Evolutionary conservation across 73 alveolate species (phyloP).

Genomic region (Tetrahymena thermophila): DNA sequence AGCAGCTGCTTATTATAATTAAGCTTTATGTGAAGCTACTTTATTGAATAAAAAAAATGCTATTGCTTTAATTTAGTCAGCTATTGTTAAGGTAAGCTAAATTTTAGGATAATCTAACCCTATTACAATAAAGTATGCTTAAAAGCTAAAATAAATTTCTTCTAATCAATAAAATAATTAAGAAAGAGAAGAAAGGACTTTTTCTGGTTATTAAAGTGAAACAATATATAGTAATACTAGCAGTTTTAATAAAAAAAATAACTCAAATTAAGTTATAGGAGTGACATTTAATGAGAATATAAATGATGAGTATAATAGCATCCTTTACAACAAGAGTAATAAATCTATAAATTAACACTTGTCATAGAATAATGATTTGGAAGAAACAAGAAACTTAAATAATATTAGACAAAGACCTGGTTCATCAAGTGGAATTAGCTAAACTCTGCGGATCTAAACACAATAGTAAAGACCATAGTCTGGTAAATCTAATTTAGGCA

Average conservation of each 20-base stretch:
- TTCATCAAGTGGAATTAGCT: neutral
- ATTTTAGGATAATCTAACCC: neutral
- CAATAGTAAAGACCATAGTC: neutral
- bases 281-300: neutral
- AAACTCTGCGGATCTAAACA: neutral
- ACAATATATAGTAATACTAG: neutral
- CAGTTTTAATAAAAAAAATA: neutral
- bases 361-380: neutral
- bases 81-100: neutral
- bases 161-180: neutral
- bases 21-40: neutral
- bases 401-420: neutral
- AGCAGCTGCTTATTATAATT: neutral
- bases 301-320: neutral
- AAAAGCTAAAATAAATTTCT: neutral
- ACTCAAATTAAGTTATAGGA: no score
- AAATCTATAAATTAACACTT: neutral
- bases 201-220: neutral
- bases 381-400: neutral
- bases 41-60: neutral
- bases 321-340: neutral
- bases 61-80: neutral
- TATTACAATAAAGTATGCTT: neutral
- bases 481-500: neutral
- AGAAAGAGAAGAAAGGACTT: neutral